A percentile compares a stretch with the other conserved stretches of the same genome.
phyloP scores from a whole-genome alignment of 2,329 filamentous ascomycete genomes.

The Dactylella cylindrospora region DNA sequence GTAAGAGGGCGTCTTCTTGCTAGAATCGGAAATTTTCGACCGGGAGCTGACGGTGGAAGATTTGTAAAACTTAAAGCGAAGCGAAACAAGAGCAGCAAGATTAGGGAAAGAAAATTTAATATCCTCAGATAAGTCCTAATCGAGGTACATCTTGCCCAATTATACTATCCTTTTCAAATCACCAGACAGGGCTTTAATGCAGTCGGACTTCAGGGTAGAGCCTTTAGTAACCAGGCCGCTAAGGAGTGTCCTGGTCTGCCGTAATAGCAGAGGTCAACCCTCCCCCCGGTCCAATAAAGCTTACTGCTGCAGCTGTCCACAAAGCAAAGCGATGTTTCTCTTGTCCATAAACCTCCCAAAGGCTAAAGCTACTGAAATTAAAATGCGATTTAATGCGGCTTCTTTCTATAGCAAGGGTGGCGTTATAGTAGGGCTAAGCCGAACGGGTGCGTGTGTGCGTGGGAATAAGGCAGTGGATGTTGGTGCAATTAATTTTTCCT shows the following conservation, averaged over 20 bases:
- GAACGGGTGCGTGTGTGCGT: slow-evolving; percentile 13
- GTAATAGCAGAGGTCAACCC: too few relatives aligned
- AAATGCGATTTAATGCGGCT: slow-evolving; percentile 29
- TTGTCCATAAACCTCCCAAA: slow-evolving; percentile 16
- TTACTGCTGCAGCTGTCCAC: slow-evolving; percentile 14
- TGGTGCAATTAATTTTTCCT: slow-evolving; percentile 36
- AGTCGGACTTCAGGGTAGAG: too few relatives aligned
- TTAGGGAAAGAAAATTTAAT: neutral
- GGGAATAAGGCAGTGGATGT: slow-evolving; percentile 18
- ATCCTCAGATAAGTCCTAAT: slow-evolving; percentile 16
- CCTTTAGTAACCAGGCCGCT: too few relatives aligned
- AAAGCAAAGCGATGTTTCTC: slow-evolving; percentile 7
- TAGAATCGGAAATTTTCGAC: neutral
- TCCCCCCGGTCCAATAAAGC: slow-evolving; percentile 19
- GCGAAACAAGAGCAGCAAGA: slow-evolving; percentile 11
- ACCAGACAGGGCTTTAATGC: slow-evolving; percentile 2
- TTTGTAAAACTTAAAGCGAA: neutral
- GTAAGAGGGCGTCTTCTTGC: too few relatives aligned
- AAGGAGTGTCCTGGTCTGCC: too few relatives aligned
- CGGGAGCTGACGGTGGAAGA: neutral
- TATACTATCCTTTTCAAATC: slow-evolving; percentile 10
- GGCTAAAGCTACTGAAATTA: slow-evolving; percentile 26
- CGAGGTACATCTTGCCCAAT: slow-evolving; percentile 34
- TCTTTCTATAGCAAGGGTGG: slow-evolving; percentile 27
- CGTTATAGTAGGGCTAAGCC: slow-evolving; percentile 24